Evolutionary conservation across 305 asterid species (phyloP).

Genomic region (Solanum hybrid): DNA sequence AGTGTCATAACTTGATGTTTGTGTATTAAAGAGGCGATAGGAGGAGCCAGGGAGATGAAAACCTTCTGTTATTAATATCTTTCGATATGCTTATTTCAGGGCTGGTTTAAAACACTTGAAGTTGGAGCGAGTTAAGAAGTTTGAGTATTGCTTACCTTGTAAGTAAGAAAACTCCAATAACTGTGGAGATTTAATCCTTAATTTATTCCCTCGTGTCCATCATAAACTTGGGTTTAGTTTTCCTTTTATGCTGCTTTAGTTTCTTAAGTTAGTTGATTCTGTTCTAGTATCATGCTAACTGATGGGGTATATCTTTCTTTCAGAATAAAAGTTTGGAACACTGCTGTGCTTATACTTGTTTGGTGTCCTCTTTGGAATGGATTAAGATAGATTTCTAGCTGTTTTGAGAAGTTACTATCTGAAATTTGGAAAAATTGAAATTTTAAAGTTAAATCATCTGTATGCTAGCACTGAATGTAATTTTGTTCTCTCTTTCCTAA

Average conservation of each 20-base stretch:
- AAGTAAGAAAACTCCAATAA: conserved; percentile 22
- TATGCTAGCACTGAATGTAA: background rate
- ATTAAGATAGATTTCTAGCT: background rate
- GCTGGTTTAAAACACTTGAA: conserved; percentile 81
- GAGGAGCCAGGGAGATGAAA: background rate
- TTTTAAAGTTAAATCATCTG: background rate
- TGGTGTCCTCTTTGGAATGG: background rate
- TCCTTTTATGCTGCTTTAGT: background rate
- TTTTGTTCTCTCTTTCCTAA: background rate
- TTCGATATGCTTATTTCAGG: conserved; percentile 33
- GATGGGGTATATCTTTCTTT: background rate
- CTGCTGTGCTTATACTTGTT: background rate
- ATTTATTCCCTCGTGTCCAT: conserved; percentile 4
- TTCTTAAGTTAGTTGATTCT: background rate
- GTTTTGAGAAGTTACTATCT: background rate
- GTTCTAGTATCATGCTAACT: background rate
- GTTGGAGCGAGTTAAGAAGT: conserved; percentile 73
- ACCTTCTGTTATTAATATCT: conserved; percentile 3
- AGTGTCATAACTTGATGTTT: background rate
- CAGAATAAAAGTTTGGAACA: background rate
- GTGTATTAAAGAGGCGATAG: background rate
- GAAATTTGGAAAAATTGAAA: background rate
- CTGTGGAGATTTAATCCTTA: background rate
- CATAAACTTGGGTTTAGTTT: background rate
- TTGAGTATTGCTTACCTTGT: conserved; percentile 92